Percentiles rank a stretch among this genome's conserved stretches.
phyloP scores from a whole-genome alignment of 2,329 filamentous ascomycete species.

The Trichoderma koningii region DNA sequence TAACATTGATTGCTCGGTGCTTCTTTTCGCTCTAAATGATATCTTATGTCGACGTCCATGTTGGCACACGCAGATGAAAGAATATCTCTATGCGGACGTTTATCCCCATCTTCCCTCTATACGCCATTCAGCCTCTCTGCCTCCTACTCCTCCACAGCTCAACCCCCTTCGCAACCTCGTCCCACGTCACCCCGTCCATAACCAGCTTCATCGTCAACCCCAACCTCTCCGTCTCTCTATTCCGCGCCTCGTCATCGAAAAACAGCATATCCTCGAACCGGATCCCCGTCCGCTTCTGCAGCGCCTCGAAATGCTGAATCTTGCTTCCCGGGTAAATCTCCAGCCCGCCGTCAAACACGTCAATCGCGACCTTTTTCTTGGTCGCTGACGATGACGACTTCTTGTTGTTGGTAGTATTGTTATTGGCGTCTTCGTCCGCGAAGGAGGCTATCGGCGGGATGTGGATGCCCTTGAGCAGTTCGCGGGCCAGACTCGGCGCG shows the following conservation, averaged over 20 bases:
- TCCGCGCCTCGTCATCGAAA: constrained; percentile 89
- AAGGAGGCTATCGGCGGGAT: constrained; percentile 44
- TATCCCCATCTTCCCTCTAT: neutral
- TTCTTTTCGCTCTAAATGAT: neutral
- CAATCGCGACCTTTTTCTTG: constrained; percentile 46
- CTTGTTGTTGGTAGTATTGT: neutral
- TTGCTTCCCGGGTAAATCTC: constrained; percentile 79
- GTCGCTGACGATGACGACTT: neutral
- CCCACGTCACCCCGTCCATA: constrained; percentile 72
- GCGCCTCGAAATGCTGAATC: constrained; percentile 76
- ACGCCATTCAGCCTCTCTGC: constrained; percentile 34
- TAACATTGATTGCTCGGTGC: constrained; percentile 16
- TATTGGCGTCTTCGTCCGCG: neutral
- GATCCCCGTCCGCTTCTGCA: constrained; percentile 71
- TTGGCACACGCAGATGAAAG: neutral
- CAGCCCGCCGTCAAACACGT: constrained; percentile 61
- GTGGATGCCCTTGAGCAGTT: constrained; percentile 76
- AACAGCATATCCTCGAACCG: constrained; percentile 86
- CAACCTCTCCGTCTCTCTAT: constrained; percentile 75
- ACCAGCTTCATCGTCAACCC: constrained; percentile 86
- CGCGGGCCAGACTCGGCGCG: constrained; percentile 75
- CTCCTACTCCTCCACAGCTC: constrained; percentile 77
- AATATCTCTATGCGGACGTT: neutral
- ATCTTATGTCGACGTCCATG: neutral
- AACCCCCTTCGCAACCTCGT: constrained; percentile 78